Conservation (phyloP, 2,329 filamentous ascomycete genomes). For the Fusarium equiseti region DNA sequence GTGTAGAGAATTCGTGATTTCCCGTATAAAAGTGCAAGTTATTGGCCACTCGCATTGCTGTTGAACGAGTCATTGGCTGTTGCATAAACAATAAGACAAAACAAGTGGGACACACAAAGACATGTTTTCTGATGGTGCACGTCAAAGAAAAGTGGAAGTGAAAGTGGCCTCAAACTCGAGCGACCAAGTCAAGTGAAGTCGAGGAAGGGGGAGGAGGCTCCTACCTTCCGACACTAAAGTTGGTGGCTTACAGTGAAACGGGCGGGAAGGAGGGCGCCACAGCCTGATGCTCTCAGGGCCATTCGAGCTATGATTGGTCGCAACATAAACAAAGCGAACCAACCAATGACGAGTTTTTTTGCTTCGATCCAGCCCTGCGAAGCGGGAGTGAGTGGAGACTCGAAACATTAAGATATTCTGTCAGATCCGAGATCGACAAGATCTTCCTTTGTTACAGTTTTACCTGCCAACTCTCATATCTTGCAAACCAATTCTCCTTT, state of each 20-base stretch:
- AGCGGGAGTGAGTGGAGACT: slow-evolving; percentile 33
- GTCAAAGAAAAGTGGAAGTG: slow-evolving; percentile 13
- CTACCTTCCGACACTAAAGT: slow-evolving; percentile 15
- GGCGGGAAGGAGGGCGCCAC: slow-evolving; percentile 38
- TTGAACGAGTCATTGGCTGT: slow-evolving; percentile 10
- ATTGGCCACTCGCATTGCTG: slow-evolving; percentile 15
- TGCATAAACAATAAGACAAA: neutral
- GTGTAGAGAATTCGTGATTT: slow-evolving; percentile 15
- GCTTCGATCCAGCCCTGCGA: slow-evolving; percentile 36
- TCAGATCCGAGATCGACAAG: neutral
- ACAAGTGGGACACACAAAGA: slow-evolving; percentile 19
- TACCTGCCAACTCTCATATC: too few species aligned
- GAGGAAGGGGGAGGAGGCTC: slow-evolving; percentile 19
- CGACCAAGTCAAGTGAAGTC: slow-evolving; percentile 8
- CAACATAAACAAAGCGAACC: slow-evolving; percentile 21
- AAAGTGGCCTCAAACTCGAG: slow-evolving; percentile 4
- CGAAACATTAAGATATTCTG: neutral
- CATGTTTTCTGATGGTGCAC: neutral
- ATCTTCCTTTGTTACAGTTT: neutral
- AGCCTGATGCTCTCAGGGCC: slow-evolving; percentile 24
- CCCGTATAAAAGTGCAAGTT: slow-evolving; percentile 16
- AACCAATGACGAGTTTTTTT: slow-evolving; percentile 31
- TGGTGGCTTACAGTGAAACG: slow-evolving; percentile 30
- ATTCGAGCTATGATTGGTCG: slow-evolving; percentile 20
- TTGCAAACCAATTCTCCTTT: neutral